These are phyloP conservation scores for Ophiostoma tasmaniense DNA, from an alignment of 2,329 filamentous ascomycete genomes.

Conservation along the genomic window DNA sequence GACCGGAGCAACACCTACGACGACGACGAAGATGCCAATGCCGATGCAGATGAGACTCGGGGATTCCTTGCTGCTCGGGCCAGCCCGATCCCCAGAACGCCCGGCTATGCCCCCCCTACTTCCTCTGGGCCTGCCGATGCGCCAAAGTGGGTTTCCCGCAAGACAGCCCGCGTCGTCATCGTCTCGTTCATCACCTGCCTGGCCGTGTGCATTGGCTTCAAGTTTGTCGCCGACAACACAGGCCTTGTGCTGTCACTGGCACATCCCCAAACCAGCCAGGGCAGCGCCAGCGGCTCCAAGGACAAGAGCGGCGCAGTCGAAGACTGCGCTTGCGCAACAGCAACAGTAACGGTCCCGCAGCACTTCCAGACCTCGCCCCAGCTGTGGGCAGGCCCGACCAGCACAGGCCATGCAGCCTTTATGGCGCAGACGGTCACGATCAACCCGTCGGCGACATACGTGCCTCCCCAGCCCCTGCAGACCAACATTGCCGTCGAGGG, in stretches of 20 bases:
- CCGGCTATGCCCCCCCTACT: not conserved
- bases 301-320: not conserved
- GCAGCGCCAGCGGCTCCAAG: not conserved
- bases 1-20: slow-evolving; percentile 9
- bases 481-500: slow-evolving; percentile 60
- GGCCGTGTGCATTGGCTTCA: slow-evolving; percentile 22
- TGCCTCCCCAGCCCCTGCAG: slow-evolving; percentile 62
- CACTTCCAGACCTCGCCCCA: slow-evolving; percentile 56
- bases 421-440: slow-evolving; percentile 63
- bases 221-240: slow-evolving; percentile 21
- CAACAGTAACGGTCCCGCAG: slow-evolving; percentile 39
- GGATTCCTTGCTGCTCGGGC: slow-evolving; percentile 9
- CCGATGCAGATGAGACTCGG: slow-evolving; percentile 11
- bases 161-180: slow-evolving; percentile 18
- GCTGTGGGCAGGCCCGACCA: slow-evolving; percentile 55
- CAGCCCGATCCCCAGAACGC: not conserved
- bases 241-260: slow-evolving; percentile 16
- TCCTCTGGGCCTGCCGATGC: slow-evolving; percentile 7
- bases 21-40: slow-evolving; percentile 8
- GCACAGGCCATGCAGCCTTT: slow-evolving; percentile 62
- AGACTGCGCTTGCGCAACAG: not conserved
- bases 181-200: slow-evolving; percentile 22
- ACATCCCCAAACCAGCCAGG: not conserved
- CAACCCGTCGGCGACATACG: slow-evolving; percentile 55
- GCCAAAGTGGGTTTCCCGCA: slow-evolving; percentile 15